Conservation (phyloP, 306 rosid genomes). For the Benincasa hispida region DNA sequence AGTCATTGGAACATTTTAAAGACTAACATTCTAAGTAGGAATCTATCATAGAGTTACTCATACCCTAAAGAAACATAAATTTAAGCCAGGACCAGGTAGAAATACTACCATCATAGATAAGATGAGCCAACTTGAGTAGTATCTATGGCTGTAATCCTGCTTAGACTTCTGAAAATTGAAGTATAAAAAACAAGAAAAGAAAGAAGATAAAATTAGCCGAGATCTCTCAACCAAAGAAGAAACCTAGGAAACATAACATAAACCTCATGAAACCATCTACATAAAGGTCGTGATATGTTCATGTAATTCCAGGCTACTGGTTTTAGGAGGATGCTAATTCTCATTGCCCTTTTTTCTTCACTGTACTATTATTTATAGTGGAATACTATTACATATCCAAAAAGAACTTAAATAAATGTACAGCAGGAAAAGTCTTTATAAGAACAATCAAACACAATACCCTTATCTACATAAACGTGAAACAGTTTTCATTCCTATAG, state of each 20-base stretch:
- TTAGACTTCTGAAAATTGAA: background rate
- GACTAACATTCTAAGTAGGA: background rate
- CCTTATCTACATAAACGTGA: background rate
- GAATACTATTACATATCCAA: background rate
- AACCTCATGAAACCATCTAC: background rate
- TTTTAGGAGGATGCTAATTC: background rate
- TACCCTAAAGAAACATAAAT: background rate
- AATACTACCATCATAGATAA: background rate
- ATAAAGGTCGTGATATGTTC: background rate
- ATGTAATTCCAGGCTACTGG: background rate
- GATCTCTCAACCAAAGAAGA: background rate
- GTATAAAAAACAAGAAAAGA: background rate
- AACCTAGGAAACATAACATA: background rate
- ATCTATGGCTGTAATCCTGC: constrained; percentile 2
- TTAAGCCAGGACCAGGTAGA: constrained; percentile 4
- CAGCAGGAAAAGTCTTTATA: background rate
- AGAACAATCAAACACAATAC: background rate
- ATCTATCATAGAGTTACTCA: background rate
- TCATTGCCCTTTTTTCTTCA: background rate
- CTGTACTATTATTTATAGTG: background rate
- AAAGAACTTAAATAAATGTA: background rate
- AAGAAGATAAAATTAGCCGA: background rate
- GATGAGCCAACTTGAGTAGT: background rate
- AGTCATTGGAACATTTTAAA: background rate
- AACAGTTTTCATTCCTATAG: background rate